Base-by-base conservation (phyloP, 495 filamentous ascomycete genomes). In the Glutinoglossum americanum region DNA sequence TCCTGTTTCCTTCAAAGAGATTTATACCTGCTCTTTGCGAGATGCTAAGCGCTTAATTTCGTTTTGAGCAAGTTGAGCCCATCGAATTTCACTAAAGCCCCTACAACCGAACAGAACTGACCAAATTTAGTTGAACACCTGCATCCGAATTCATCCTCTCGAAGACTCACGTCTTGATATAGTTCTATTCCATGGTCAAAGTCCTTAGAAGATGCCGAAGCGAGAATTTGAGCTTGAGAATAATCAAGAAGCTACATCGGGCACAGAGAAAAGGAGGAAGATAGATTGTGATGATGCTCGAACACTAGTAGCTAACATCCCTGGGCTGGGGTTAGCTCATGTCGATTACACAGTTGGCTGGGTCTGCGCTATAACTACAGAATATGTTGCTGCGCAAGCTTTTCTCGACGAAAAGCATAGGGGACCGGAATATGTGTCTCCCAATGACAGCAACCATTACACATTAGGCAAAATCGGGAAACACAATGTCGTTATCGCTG, bases 401-500 rank as follows among this genome's bases (percentile, higher is more conserved):
- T 27, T 56, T 26, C 35, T 56, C 11, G 54, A 56, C 35, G 54
- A 56, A 33, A 35, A 56, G 28, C 35, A 56, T 17, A 17, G 19
- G 26, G 26, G 26, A 33, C 35, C 28, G 23, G 23, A 32, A 41
- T 35, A 9, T 35, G 13, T 53, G 49, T 53, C 49, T 17, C 15
- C 37, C 15, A 17, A 17, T 37, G 62, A 69, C 57, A 57, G 58
- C 17, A 71, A 72, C 54, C 30, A 51, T 1, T 73, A 72, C 55
- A 60, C 51, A 0, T 54, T 69, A 33, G 69, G 69, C 28, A 41
- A 32, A 19, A 63, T 73, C 37, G 61, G 62, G n/a, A 48, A 56
- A 8, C 68, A 71, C 55, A 69, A 73, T 51, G 56, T 71, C 25
- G 64, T 70, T 17, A 60, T 72, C 41, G 65, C 62, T 11, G 68